Conservation (phyloP, 306 rosid genomes). For the Acacia confusa region DNA sequence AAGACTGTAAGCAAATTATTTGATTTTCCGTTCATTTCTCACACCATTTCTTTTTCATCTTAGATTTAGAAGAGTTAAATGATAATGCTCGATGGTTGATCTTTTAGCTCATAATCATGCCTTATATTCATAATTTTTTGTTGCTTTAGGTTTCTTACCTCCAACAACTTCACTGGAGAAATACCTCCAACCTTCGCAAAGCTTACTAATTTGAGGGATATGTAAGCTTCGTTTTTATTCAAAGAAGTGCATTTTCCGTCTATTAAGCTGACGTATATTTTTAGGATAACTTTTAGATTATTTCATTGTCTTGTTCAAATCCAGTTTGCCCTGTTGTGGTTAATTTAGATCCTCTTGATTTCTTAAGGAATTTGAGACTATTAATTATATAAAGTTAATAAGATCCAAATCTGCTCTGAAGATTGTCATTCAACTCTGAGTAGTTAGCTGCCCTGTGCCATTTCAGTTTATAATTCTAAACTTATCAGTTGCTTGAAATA, state of each 20-base stretch:
- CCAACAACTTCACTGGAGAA: conserved; percentile 37
- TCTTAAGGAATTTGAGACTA: not conserved
- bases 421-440: not conserved
- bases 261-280: not conserved
- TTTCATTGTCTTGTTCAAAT: not conserved
- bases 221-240: conserved; percentile 39
- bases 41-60: not conserved
- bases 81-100: not conserved
- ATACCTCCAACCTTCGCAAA: conserved; percentile 12
- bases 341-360: not conserved
- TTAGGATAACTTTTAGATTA: not conserved
- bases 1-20: conserved; percentile 50
- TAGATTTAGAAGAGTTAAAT: not conserved
- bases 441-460: not conserved
- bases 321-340: not conserved
- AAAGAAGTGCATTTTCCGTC: not conserved
- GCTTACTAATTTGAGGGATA: conserved; percentile 8
- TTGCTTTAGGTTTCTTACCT: conserved; percentile 38
- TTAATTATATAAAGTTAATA: too few relatives aligned
- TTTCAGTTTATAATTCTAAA: not conserved
- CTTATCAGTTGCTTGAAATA: not conserved
- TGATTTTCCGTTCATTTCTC: not conserved
- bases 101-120: not conserved
- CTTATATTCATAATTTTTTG: not conserved
- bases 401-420: not conserved